Evolutionary conservation across 1,284 basidiomycete species (phyloP).

Genomic region (Quambalaria eucalypti): DNA sequence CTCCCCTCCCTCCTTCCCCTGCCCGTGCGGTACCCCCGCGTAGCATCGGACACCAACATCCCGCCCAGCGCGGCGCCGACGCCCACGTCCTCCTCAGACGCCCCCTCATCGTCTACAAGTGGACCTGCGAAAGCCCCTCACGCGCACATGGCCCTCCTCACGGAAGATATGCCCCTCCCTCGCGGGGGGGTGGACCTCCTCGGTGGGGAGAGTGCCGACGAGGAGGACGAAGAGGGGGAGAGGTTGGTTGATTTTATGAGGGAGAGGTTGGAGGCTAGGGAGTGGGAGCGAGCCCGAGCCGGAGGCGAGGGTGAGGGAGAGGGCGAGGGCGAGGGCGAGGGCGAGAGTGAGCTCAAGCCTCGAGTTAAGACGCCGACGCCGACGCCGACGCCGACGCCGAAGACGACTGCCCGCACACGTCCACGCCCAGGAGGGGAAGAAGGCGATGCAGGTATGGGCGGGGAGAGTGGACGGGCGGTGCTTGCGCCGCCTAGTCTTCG

Average conservation of each 20-base stretch:
- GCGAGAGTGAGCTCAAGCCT: not conserved
- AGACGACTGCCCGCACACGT: too few relatives aligned
- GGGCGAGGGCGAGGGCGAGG: not conserved
- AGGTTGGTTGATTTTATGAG: slow-evolving; percentile 6
- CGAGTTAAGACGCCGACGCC: not conserved
- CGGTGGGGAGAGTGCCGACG: slow-evolving; percentile 3
- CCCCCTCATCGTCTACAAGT: not conserved
- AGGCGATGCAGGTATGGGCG: not conserved
- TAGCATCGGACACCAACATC: too few relatives aligned
- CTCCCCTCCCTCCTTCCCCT: slow-evolving; percentile 23
- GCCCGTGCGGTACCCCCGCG: slow-evolving; percentile 4
- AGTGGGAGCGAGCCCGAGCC: not conserved
- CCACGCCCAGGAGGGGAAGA: too few relatives aligned
- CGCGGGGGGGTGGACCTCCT: not conserved
- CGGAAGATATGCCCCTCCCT: not conserved
- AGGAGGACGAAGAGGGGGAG: slow-evolving; percentile 7
- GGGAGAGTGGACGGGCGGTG: not conserved
- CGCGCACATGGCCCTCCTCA: not conserved
- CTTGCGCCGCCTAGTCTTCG: not conserved
- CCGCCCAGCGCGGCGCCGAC: too few relatives aligned
- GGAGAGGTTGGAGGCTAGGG: not conserved
- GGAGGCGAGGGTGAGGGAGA: not conserved
- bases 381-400: not conserved
- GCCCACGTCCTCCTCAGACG: too few relatives aligned
- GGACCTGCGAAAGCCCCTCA: not conserved